Base-by-base conservation (phyloP, 345 rosid species). In the Populus tremula region DNA sequence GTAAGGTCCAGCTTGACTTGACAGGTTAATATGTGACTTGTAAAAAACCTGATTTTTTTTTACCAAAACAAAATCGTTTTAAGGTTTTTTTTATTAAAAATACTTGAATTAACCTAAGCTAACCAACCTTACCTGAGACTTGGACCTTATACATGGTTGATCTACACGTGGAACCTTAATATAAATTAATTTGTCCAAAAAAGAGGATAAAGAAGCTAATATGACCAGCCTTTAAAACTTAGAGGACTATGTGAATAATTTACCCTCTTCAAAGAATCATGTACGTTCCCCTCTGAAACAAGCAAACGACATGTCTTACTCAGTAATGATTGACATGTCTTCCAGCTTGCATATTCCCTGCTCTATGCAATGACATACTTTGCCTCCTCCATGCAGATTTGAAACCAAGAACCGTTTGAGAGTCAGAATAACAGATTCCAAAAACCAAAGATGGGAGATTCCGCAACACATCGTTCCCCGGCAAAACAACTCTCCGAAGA, bases 401-500 rank as follows among this genome's bases (percentile, higher is more conserved):
- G 81, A 78, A 63, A 72, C 76, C 23, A 66, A 72, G 49, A 63
- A 72, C 9, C 50, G 67, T 18, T 36, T 78, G 47, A 71, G 81
- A 49, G 67, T 78, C 25, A 49, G 72, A 71, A 78, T 78, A 33
- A 45, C 72, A 65, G 72, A 78, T 78, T 36, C 76, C 10, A 59
- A 49, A 20, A 71, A 71, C 38, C 70, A 50, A 49, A 72, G 81
- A 78, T 78, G 81, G 81, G 81, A 78, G 27, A 71, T 78, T 65
- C 76, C 81, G 13, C 49, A 64, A 49, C 67, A 84, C 33, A 80
- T 92, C 67, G 77, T 89, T 29, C 83, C 92, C 25, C 89, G 89
- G 36, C 81, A 73, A 23, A 5, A 47, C 50, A 78, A 43, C 77
- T 50, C 68, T 21, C 80, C 78, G 56, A 78, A 73, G 43, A 43